Evolutionary conservation across 2,329 filamentous ascomycete species (phyloP).

Genomic region (Colletotrichum costaricense): DNA sequence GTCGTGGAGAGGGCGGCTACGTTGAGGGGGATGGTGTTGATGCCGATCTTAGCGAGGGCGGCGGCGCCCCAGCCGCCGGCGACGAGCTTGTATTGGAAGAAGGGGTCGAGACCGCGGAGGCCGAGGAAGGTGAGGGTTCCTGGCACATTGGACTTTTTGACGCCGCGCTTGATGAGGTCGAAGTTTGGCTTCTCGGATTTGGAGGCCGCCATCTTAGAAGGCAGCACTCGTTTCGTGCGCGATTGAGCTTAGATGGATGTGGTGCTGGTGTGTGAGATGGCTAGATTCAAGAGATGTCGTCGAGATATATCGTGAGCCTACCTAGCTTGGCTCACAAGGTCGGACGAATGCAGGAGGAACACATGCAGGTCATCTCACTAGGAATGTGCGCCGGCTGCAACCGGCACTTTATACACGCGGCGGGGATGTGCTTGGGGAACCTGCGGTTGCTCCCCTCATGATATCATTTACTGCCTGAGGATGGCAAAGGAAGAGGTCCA

Average conservation of each 20-base stretch:
- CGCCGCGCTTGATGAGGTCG: constrained; percentile 52
- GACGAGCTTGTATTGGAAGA: constrained; percentile 48
- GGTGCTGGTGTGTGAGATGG: not conserved
- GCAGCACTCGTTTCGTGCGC: not conserved
- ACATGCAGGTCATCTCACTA: not conserved
- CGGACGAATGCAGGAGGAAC: not conserved
- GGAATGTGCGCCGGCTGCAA: not conserved
- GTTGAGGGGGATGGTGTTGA: constrained; percentile 54
- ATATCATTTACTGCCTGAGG: not conserved
- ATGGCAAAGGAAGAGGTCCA: not conserved
- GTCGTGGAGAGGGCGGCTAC: constrained; percentile 49
- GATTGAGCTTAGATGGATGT: not conserved
- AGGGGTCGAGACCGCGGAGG: constrained; percentile 48
- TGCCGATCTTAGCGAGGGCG: constrained; percentile 58
- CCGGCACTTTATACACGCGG: not conserved
- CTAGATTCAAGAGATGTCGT: not conserved
- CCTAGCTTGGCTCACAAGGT: not conserved
- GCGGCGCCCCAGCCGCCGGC: constrained; percentile 52
- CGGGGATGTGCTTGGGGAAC: constrained; percentile 4
- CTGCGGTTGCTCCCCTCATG: not conserved
- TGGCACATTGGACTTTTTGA: constrained; percentile 45
- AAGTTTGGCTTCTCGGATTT: constrained; percentile 11
- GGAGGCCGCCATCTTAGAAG: constrained; percentile 19
- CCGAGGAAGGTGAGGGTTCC: constrained; percentile 53
- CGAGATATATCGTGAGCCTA: not conserved